Base-by-base conservation (phyloP, 2,329 filamentous ascomycete species). In the Phyllosticta capitalensis region DNA sequence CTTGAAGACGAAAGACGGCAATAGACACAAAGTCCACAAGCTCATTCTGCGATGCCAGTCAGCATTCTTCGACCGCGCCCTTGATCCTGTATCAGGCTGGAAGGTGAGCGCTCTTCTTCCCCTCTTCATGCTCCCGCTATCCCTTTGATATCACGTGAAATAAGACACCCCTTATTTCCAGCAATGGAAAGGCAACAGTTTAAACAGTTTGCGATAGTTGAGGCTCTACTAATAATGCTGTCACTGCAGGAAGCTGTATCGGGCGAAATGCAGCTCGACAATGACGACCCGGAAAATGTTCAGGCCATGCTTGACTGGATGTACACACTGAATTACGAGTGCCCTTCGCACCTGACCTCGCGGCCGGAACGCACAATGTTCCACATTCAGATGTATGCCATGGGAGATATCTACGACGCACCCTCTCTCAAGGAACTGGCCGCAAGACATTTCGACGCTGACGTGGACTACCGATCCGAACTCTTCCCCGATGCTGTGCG, bases 401-500 rank as follows among this genome's bases (percentile, higher is more conserved):
- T 55, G 10, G 58, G 58, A 19, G 58, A 59, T 14, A 59, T 59
- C 22, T 59, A 59, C 45, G 58, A 52, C 26, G 19, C 54, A 6
- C 52, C 45, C 3, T 26, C 28, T 12, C 53, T 59, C 14, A 59
- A 59, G 26, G 24, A 45, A 5, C 48, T 55, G n/a, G 58, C 58
- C 21, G 22, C 21, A 4, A 21, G 22, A n/a, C 55, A 59, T 30
- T 59, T 59, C 28, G 53, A 55, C n/a, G 24, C 14, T 12, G 58
- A 52, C 17, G 38, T 55, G 48, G 30, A 52, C 58, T 45, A 52
- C 28, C 22, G 26, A 3, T 50, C 55, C 53, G 48, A 52, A 20
- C 52, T 30, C 26, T 68, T 76, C 20, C 68, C 73, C 20, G 67
- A 71, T 48, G 71, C 71, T 12, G 70, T 75, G 53, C 66, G 70